These are phyloP conservation scores for Phenoliferia sp. DNA, from an alignment of 1,284 basidiomycete genomes.

Conservation along the genomic window DNA sequence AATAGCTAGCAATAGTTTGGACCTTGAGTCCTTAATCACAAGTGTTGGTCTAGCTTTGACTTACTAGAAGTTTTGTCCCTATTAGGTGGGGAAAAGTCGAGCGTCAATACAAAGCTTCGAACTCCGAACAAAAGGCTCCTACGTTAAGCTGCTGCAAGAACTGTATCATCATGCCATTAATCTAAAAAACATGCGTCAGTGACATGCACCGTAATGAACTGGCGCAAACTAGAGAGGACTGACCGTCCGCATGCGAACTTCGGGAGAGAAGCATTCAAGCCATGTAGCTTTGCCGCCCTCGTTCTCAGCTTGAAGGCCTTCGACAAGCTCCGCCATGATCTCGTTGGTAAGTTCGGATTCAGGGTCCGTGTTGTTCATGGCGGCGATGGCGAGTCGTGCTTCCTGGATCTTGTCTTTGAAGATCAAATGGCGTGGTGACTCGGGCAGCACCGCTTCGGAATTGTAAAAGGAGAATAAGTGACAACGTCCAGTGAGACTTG, in stretches of 20 bases:
- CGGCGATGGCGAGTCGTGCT: slow-evolving; percentile 59
- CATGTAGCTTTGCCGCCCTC: slow-evolving; percentile 70
- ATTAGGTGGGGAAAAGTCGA: not conserved
- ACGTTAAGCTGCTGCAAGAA: slow-evolving; percentile 72
- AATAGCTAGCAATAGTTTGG: slow-evolving; percentile 38
- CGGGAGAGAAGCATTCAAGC: slow-evolving; percentile 71
- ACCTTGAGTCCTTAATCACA: slow-evolving; percentile 27
- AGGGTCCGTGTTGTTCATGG: slow-evolving; percentile 57
- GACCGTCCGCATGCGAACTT: slow-evolving; percentile 66
- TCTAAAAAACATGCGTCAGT: too few relatives aligned
- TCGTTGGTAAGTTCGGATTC: slow-evolving; percentile 62
- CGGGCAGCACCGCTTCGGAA: slow-evolving; percentile 59
- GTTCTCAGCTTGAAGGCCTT: slow-evolving; percentile 52
- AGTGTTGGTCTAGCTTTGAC: too few relatives aligned
- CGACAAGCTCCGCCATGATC: slow-evolving; percentile 63
- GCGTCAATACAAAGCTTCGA: too few relatives aligned
- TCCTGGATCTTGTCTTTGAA: slow-evolving; percentile 49
- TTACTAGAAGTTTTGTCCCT: slow-evolving; percentile 1
- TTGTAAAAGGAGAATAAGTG: slow-evolving; percentile 59
- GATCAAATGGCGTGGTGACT: slow-evolving; percentile 51
- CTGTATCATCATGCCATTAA: slow-evolving; percentile 73
- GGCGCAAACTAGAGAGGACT: too few relatives aligned
- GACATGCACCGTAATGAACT: too few relatives aligned
- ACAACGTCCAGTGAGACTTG: not conserved
- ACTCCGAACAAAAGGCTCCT: too few relatives aligned